Base-by-base conservation (phyloP, 495 filamentous ascomycete genomes). In the Chaetomium tenue region DNA sequence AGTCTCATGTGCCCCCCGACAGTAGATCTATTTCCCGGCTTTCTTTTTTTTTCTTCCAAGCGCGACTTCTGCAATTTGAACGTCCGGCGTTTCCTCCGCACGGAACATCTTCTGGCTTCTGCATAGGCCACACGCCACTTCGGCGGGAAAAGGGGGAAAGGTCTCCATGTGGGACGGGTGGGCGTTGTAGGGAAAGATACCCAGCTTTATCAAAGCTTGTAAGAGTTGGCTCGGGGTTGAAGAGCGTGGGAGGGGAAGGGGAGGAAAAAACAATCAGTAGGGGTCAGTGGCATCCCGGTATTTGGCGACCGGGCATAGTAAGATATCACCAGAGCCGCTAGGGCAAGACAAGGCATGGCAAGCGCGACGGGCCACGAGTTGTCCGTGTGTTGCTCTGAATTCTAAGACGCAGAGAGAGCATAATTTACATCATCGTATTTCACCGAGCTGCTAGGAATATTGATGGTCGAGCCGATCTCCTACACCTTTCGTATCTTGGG, bases 131-230 rank as follows among this genome's bases (percentile, higher is more conserved):
- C 26, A 28, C 15, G 25, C 30, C 53, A 39, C 7, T 13, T 37
- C 39, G 28, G 23, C 11, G 25, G 23, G n/a, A 28, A 51, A 26
- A 60, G 25, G 30, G 53, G 15, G 25, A 37, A 44, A 25, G 13
- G 20, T 28, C 15, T 58, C 28, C 22, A 9, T 59, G 26, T 30
- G 60, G 42, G 53, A 57, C 48, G 61, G 50, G 44, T 60, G 46
- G 44, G 62, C 51, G 56, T 57, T 65, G 47, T 70, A 63, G 64
- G 61, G 48, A 61, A 61, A 26, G 52, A 71, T 69, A 67, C 57
- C 68, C 65, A 65, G 28, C 60, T 58, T 60, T 59, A 26, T 59
- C 30, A 42, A 23, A 56, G 56, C 63, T 64, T 59, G 63, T 61
- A 66, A 58, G 64, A 61, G 53, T 23, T 18, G 18, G 28, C 40